phyloP scores from a whole-genome alignment of 2,329 filamentous ascomycete genomes.

The Aciculosporium take region DNA sequence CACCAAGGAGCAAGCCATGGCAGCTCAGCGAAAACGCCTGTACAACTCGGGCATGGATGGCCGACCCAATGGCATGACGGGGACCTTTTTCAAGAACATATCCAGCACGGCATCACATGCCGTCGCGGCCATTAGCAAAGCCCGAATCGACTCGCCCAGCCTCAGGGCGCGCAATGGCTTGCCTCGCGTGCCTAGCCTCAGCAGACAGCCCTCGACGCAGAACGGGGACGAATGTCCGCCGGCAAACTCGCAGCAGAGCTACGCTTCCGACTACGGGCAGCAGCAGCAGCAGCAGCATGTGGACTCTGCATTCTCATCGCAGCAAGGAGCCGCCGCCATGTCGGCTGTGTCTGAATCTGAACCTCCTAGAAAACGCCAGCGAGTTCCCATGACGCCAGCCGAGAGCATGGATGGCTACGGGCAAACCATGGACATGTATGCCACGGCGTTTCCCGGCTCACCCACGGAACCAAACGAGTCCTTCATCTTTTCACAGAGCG shows the following conservation, averaged over 20 bases:
- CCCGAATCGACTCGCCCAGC: constrained; percentile 76
- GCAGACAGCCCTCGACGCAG: constrained; percentile 57
- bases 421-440: constrained; percentile 32
- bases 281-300: constrained; percentile 49
- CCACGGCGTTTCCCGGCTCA: constrained; percentile 46
- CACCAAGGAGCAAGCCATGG: constrained; percentile 98
- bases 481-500: constrained; percentile 49
- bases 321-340: constrained; percentile 27
- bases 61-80: constrained; percentile 51
- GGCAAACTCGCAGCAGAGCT: constrained; percentile 71
- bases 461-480: constrained; percentile 72
- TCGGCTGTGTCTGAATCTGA: constrained; percentile 44
- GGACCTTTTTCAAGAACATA: constrained; percentile 95
- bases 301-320: constrained; percentile 58
- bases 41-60: constrained; percentile 59
- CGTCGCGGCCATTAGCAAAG: constrained; percentile 92
- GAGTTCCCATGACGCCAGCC: constrained; percentile 39
- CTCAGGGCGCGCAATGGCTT: constrained; percentile 51
- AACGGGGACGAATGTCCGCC: constrained; percentile 54
- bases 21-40: constrained; percentile 79
- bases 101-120: constrained; percentile 86
- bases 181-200: constrained; percentile 53
- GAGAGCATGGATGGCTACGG: constrained; percentile 43
- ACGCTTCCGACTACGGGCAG: constrained; percentile 62
- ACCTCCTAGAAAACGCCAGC: constrained; percentile 68